Evolutionary conservation across 495 filamentous ascomycete genomes (phyloP).

Genomic region (Xanthoparmelia taractica): DNA sequence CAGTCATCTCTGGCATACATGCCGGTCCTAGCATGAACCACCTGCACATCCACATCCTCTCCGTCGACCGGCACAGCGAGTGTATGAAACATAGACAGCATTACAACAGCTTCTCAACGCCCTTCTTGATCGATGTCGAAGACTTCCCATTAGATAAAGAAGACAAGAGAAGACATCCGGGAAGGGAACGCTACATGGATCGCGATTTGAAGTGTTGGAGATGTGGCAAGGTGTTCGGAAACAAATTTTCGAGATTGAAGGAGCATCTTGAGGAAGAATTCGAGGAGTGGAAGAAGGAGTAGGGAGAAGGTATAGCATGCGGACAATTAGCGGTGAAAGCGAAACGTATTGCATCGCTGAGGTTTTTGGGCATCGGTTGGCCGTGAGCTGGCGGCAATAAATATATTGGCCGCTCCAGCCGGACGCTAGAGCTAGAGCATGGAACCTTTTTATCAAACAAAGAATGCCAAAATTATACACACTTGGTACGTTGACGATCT

Average conservation of each 20-base stretch:
- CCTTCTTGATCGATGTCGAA: slow-evolving; percentile 75
- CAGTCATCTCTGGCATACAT: slow-evolving; percentile 74
- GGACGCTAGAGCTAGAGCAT: neutral
- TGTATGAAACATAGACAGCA: slow-evolving; percentile 74
- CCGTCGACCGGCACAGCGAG: slow-evolving; percentile 61
- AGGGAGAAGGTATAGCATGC: slow-evolving; percentile 14
- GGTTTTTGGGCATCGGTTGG: neutral
- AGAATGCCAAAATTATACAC: neutral
- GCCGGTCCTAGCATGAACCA: slow-evolving; percentile 87
- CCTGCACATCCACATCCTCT: slow-evolving; percentile 83
- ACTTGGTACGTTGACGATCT: neutral
- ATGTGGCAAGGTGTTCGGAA: slow-evolving; percentile 67
- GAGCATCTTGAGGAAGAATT: slow-evolving; percentile 75
- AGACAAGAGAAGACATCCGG: slow-evolving; percentile 52
- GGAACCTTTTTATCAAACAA: neutral
- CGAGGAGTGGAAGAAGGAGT: slow-evolving; percentile 69
- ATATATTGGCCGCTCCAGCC: neutral
- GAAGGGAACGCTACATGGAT: slow-evolving; percentile 48
- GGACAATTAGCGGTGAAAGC: neutral
- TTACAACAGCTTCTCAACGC: slow-evolving; percentile 84
- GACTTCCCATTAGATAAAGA: slow-evolving; percentile 66
- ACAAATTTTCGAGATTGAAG: slow-evolving; percentile 65
- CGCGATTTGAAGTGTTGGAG: slow-evolving; percentile 74
- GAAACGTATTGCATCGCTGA: neutral
- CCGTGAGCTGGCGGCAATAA: neutral